Percentiles rank a stretch among this genome's conserved stretches.
Evolutionary conservation across 129 eudicot species (phyloP).

Genomic region (Dittrichia graveolens): DNA sequence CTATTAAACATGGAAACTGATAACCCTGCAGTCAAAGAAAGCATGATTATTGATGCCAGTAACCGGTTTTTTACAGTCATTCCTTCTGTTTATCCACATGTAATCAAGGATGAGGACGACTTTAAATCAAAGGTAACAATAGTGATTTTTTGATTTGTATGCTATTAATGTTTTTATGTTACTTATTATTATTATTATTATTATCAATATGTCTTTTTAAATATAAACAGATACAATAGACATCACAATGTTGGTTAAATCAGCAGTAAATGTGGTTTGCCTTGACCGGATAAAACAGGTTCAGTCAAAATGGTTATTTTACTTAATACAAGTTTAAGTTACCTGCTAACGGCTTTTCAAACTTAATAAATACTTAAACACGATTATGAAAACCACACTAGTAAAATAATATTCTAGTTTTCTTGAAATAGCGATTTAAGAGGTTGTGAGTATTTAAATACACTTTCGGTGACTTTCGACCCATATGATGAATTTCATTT

Average conservation of each 20-base stretch:
- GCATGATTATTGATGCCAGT: constrained; percentile 89
- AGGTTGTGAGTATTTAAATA: not conserved
- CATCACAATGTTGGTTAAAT: too few species aligned
- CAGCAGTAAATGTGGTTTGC: too few species aligned
- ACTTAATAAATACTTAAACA: too few species aligned
- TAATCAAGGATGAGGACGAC: constrained; percentile 85
- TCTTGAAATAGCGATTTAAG: not conserved
- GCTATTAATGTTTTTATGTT: not conserved
- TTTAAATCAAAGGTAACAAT: constrained; percentile 74
- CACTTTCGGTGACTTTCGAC: not conserved
- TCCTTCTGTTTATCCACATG: constrained; percentile 95
- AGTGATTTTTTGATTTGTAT: not conserved
- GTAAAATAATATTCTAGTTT: not conserved
- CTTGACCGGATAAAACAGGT: not conserved
- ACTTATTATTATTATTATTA: too few species aligned
- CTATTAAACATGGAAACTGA: constrained; percentile 43
- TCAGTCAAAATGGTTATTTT: too few species aligned
- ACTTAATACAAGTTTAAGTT: too few species aligned
- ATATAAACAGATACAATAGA: too few species aligned
- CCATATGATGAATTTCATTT: not conserved
- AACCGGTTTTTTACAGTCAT: constrained; percentile 89
- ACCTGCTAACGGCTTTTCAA: too few species aligned
- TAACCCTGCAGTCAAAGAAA: constrained; percentile 59
- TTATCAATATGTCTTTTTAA: not conserved
- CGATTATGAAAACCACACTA: not conserved